A percentile compares a stretch with the other conserved stretches of the same genome.
Conservation (phyloP, 2,329 filamentous ascomycete genomes). For the Atkinsonella hypoxylon region DNA sequence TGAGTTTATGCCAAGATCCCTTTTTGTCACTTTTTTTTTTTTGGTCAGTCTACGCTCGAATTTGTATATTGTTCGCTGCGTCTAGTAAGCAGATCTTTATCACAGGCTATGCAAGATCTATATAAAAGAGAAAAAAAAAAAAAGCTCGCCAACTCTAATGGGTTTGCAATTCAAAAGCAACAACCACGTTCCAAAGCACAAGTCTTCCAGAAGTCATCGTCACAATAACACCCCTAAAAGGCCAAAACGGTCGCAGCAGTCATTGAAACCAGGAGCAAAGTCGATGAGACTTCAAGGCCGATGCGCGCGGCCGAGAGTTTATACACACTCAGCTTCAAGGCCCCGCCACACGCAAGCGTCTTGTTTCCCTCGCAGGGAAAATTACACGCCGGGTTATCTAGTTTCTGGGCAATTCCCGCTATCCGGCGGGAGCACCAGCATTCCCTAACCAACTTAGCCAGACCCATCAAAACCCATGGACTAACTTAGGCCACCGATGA, state of each 20-base stretch:
- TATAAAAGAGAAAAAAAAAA: background rate
- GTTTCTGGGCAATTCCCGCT: constrained; percentile 31
- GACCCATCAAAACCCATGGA: too few species aligned
- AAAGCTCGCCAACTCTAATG: background rate
- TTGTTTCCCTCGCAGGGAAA: constrained; percentile 41
- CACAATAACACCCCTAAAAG: background rate
- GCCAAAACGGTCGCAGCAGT: background rate
- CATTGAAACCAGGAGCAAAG: background rate
- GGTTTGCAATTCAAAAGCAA: background rate
- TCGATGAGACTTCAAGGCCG: background rate
- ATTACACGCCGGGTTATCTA: constrained; percentile 36
- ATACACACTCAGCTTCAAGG: constrained; percentile 36
- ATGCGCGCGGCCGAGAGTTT: constrained; percentile 11
- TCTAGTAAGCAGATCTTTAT: too few species aligned
- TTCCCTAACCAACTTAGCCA: constrained; percentile 27
- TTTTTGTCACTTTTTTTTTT: background rate
- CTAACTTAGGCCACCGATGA: too few species aligned
- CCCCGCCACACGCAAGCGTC: constrained; percentile 40
- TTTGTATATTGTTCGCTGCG: too few species aligned
- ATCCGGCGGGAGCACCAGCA: constrained; percentile 47
- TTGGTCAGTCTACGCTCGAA: background rate
- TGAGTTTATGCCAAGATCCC: background rate
- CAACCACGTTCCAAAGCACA: background rate
- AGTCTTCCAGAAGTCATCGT: background rate
- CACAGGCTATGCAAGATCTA: background rate